Conservation (phyloP, 805 yeast genomes). For the Candida xiaguanensis region DNA sequence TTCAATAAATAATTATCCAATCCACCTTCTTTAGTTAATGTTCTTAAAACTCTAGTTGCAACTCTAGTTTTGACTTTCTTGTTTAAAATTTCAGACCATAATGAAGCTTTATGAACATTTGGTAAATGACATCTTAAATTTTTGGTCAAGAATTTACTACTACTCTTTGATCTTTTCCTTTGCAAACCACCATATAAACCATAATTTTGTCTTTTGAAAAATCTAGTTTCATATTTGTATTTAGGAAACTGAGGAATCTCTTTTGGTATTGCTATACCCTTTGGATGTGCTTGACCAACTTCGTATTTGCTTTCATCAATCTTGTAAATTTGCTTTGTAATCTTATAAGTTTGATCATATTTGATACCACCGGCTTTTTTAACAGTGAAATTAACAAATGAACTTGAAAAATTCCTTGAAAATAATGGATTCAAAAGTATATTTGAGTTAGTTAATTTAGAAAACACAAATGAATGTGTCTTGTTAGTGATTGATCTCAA, state of each 20-base stretch:
- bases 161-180: conserved; percentile 68
- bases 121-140: conserved; percentile 75
- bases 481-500: conserved; percentile 1
- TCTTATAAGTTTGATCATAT: conserved; percentile 37
- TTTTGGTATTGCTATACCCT: conserved; percentile 22
- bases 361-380: conserved; percentile 7
- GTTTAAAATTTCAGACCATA: conserved; percentile 82
- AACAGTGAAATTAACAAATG: conserved; percentile 3
- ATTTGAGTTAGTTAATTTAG: neutral
- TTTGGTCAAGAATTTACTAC: conserved; percentile 75
- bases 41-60: conserved; percentile 76
- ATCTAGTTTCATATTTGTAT: conserved; percentile 58
- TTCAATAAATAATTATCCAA: conserved; percentile 83
- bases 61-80: conserved; percentile 55
- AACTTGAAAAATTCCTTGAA: conserved; percentile 7
- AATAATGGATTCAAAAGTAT: neutral
- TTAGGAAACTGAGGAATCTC: conserved; percentile 21
- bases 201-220: conserved; percentile 78
- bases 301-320: conserved; percentile 32
- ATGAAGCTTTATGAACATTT: conserved; percentile 66
- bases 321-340: conserved; percentile 36
- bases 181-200: conserved; percentile 91
- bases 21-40: conserved; percentile 93
- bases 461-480: conserved; percentile 1
- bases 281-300: conserved; percentile 33